Base-by-base conservation (phyloP, 305 asterid genomes). In the Solanum hybrid region DNA sequence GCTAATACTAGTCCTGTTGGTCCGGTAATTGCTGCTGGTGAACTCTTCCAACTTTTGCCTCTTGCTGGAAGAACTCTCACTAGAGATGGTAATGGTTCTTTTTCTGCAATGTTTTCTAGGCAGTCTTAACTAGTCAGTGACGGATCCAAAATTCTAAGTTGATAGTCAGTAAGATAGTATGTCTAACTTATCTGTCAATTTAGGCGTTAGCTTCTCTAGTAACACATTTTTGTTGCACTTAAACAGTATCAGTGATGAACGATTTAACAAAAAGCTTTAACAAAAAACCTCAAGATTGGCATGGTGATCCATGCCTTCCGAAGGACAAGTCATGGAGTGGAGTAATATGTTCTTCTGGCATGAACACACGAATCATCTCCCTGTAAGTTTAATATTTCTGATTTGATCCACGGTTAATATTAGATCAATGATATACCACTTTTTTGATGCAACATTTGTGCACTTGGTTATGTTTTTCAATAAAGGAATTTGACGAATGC, bases 231-330 rank as follows among this genome's bases (percentile, higher is more conserved):
- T 85, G 89, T 69, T 87, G 35, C 4, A 82, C 10, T 90, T 69
- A 24, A 33, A 82, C 92, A 97, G 99, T 90, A 90, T 92, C 89
- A 92, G 96, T 94, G 29, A 94, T 97, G 92, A 94, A 95, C 73
- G 95, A 92, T 18, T 64, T 96, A 89, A 90, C 75, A n/a, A 88
- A 86, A 76, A 92, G 86, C 80, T 51, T 95, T 24, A 37, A 79
- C n/a, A 93, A 95, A 14, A 90, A 37, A 2, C 98, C 97, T 9
- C 93, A 89, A 71, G 98, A 96, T 93, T 96, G 99, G 99, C 28
- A 88, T 8, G 99, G 98, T 40, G 99, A 97, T 95, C 99, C 99
- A 2, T 97, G 99, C 91, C 82, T 95, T 81, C 99, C 99, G 3
- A 61, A 89, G 39, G 95, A 86, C 67, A 85, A 94, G 85, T 74